phyloP scores from a whole-genome alignment of 2,329 filamentous ascomycete species.

The Colletotrichum musicola region DNA sequence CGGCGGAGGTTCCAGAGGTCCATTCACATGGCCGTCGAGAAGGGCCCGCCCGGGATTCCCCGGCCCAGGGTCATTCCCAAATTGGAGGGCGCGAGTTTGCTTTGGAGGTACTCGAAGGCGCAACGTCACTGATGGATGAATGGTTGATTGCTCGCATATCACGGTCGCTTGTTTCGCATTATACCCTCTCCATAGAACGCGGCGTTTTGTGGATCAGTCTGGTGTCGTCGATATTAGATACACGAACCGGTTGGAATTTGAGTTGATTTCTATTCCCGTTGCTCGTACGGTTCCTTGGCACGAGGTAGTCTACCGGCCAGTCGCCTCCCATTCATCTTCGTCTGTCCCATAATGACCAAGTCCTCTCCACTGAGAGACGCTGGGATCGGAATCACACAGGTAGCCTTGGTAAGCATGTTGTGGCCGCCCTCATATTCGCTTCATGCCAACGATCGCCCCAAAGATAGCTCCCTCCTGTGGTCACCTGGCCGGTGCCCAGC shows the following conservation, averaged over 20 bases:
- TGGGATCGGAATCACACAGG: too few species aligned
- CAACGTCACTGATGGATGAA: slow-evolving; percentile 14
- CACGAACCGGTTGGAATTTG: too few species aligned
- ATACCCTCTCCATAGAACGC: slow-evolving; percentile 20
- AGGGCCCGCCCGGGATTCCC: slow-evolving; percentile 41
- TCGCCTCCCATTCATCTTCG: too few species aligned
- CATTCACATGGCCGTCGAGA: slow-evolving; percentile 48
- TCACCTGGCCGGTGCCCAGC: background rate
- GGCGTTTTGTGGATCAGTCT: background rate
- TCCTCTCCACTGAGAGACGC: too few species aligned
- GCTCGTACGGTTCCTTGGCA: too few species aligned
- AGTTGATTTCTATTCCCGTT: too few species aligned
- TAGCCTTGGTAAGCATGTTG: too few species aligned
- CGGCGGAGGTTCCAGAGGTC: slow-evolving; percentile 49
- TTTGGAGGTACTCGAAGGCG: slow-evolving; percentile 40
- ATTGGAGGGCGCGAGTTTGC: slow-evolving; percentile 39
- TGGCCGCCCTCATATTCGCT: too few species aligned
- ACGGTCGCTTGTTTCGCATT: background rate
- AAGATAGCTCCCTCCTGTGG: background rate
- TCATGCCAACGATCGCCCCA: too few species aligned
- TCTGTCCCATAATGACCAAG: too few species aligned
- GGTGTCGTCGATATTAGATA: too few species aligned
- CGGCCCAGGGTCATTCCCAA: slow-evolving; percentile 29
- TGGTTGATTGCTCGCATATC: background rate
- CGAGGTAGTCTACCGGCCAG: too few species aligned